Percentiles rank a stretch among this genome's conserved stretches.
These are phyloP conservation scores for Allium sativum DNA, from an alignment of 106 monocot species.

Conservation along the genomic window DNA sequence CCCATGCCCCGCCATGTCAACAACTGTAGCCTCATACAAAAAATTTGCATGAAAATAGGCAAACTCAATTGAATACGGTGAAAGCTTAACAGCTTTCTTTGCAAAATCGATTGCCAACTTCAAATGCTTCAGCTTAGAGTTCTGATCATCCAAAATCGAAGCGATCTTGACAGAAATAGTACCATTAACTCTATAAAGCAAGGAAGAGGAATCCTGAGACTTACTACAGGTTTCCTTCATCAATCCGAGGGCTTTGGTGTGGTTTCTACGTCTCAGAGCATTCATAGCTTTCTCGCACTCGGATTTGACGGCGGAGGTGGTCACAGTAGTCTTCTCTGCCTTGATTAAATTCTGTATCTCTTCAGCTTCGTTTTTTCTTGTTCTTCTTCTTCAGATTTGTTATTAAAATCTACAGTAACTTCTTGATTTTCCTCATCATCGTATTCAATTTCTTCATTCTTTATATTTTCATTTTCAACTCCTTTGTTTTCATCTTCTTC, in stretches of 20 bases:
- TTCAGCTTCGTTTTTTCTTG: too few relatives aligned
- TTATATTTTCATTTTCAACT: too few relatives aligned
- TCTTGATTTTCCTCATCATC: too few relatives aligned
- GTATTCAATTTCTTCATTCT: too few relatives aligned
- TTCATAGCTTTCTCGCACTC: constrained; percentile 65
- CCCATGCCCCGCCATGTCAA: constrained; percentile 17
- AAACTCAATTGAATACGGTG: constrained; percentile 83
- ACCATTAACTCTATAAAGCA: constrained; percentile 69
- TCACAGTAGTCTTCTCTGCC: not conserved
- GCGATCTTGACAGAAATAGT: constrained; percentile 53
- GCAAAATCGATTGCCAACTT: constrained; percentile 63
- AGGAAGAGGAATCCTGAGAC: constrained; percentile 32
- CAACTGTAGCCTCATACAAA: constrained; percentile 49
- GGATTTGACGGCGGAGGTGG: constrained; percentile 28
- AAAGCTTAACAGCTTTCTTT: constrained; percentile 33
- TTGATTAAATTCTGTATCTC: too few relatives aligned
- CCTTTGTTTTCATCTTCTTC: too few relatives aligned
- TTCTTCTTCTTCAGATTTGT: too few relatives aligned
- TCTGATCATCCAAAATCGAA: constrained; percentile 55
- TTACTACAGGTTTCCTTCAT: constrained; percentile 53
- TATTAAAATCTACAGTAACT: too few relatives aligned
- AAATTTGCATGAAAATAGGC: constrained; percentile 73
- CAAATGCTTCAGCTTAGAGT: constrained; percentile 47
- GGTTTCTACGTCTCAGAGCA: constrained; percentile 70
- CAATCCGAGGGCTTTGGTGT: constrained; percentile 51